Base-by-base conservation (phyloP, 202 grass and related monocot genomes). In the Digitaria exilis region DNA sequence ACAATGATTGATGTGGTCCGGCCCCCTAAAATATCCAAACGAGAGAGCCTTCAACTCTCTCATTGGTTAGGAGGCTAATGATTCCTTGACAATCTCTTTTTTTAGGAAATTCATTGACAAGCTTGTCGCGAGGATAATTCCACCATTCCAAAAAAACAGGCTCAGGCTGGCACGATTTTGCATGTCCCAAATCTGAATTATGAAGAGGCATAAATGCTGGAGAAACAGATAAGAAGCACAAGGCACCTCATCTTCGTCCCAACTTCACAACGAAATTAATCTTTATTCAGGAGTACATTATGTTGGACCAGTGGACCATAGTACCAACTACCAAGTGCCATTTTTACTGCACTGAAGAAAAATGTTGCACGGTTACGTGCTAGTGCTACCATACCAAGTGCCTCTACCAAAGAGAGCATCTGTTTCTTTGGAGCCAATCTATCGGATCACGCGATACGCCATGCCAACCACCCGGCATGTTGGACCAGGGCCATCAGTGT, bases 21-120 rank as follows among this genome's bases (percentile, higher is more conserved):
- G 9, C 46, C 62, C 9, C 69, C 61, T 80, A 18, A 74, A 84
- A 84, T 80, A 80, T 88, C 76, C 9, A 41, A 45, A 75, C 1
- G 43, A 4, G 25, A 42, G 41, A 61, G 54, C 14, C 5, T 63
- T 17, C 37, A 39, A 39, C 9, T 42, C 24, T 50, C 16, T 54
- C 54, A 31, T 69, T 61, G 62, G 42, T 78, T 30, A 0, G 11
- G 49, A 34, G 41, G 73, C 54, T 51, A 39, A 51, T 45, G 9
- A 61, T 28, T 61, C 34, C 4, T 19, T 55, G 46, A n/a, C n/a
- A n/a, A n/a, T n/a, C n/a, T n/a, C n/a, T n/a, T n/a, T n/a, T n/a
- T n/a, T n/a, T n/a, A n/a, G n/a, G n/a, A n/a, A n/a, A n/a, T n/a
- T n/a, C n/a, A n/a, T n/a, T n/a, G n/a, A 46, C 76, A 73, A 31